Percentiles rank a stretch among this genome's conserved stretches.
Evolutionary conservation across 305 asterid genomes (phyloP).

Genomic region (Caryopteris hybrid): DNA sequence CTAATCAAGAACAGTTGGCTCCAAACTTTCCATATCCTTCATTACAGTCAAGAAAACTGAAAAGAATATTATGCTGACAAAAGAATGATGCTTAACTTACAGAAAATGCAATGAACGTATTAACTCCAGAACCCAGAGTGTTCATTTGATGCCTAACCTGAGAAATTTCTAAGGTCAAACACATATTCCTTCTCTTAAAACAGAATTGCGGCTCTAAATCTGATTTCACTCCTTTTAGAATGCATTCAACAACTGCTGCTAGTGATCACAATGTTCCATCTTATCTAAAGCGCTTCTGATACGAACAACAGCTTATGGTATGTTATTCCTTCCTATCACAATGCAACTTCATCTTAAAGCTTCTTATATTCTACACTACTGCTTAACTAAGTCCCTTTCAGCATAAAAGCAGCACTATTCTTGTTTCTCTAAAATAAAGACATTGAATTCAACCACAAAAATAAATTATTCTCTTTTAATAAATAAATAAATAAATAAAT

Average conservation of each 20-base stretch:
- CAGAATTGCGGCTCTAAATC: constrained; percentile 12
- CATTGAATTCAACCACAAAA: neutral
- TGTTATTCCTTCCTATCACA: constrained; percentile 40
- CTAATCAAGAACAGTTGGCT: neutral
- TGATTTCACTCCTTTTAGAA: neutral
- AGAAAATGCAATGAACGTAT: constrained; percentile 2
- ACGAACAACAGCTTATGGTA: constrained; percentile 33
- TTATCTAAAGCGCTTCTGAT: constrained; percentile 29
- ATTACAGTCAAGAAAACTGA: constrained; percentile 9
- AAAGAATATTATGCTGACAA: constrained; percentile 13
- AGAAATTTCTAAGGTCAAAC: constrained; percentile 11
- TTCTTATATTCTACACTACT: constrained; percentile 28
- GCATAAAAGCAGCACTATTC: constrained; percentile 12
- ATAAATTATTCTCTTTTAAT: too few species aligned
- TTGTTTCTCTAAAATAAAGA: neutral
- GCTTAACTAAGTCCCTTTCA: constrained; percentile 22
- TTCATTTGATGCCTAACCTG: constrained; percentile 18
- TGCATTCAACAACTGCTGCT: constrained; percentile 18
- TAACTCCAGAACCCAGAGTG: constrained; percentile 6
- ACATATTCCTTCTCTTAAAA: constrained; percentile 20
- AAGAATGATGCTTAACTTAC: neutral
- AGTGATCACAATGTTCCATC: constrained; percentile 26
- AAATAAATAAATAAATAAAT: too few species aligned
- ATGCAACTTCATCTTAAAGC: constrained; percentile 37
- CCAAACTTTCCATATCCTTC: neutral